These are phyloP conservation scores for Coemansia sp. DNA, from an alignment of 192 early-diverging fungal species.

Conservation along the genomic window DNA sequence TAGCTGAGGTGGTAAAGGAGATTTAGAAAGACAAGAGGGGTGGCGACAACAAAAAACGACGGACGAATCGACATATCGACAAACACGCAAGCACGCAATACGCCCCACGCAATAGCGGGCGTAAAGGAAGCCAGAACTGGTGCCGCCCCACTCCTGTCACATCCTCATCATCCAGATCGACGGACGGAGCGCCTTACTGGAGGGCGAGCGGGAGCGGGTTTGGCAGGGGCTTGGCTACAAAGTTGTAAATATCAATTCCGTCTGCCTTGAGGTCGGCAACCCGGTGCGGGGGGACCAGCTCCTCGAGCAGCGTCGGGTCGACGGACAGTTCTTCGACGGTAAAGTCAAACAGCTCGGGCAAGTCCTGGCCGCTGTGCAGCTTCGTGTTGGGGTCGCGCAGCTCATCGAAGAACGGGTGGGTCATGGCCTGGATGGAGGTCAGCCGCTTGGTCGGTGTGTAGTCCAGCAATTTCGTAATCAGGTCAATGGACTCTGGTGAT, in stretches of 20 bases:
- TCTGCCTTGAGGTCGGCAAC: constrained; percentile 38
- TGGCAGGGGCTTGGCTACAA: constrained; percentile 48
- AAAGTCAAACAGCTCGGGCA: constrained; percentile 95
- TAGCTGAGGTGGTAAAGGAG: neutral
- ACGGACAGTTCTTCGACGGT: constrained; percentile 83
- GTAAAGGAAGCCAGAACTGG: neutral
- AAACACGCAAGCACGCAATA: no score
- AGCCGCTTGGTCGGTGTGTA: constrained; percentile 87
- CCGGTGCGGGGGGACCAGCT: constrained; percentile 81
- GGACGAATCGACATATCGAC: neutral
- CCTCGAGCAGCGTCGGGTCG: constrained; percentile 75
- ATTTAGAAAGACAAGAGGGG: neutral
- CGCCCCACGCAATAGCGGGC: no score
- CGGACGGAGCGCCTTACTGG: constrained; percentile 19
- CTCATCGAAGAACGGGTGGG: constrained; percentile 98
- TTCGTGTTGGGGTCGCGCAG: constrained; percentile 82
- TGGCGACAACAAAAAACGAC: no score
- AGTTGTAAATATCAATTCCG: constrained; percentile 49
- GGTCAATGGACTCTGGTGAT: constrained; percentile 85
- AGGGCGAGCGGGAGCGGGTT: constrained; percentile 49
- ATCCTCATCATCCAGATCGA: neutral
- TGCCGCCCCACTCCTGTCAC: no score
- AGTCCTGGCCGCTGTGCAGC: constrained; percentile 79
- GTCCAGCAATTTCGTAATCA: constrained; percentile 84
- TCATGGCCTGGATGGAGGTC: constrained; percentile 90